Percentiles rank a stretch among this genome's conserved stretches.
Evolutionary conservation across 2,329 filamentous ascomycete species (phyloP).

Genomic region (Akanthomyces lecanii): DNA sequence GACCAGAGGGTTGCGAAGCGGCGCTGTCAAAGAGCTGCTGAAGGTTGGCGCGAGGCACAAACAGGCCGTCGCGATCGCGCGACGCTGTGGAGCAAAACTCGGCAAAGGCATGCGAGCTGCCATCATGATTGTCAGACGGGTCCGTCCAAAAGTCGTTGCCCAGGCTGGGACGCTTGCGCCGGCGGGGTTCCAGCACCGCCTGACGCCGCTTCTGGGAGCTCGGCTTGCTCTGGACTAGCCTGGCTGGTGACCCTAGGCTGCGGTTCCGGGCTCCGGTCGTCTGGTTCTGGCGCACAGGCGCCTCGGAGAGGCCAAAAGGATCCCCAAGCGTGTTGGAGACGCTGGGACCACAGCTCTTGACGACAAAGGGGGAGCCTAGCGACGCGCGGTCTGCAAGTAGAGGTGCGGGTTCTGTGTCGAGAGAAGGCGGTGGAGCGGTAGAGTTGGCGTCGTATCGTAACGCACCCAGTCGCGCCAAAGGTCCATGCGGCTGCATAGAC

Average conservation of each 20-base stretch:
- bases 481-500: constrained; percentile 59
- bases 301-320: constrained; percentile 29
- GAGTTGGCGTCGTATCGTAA: constrained; percentile 19
- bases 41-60: constrained; percentile 40
- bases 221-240: constrained; percentile 46
- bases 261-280: constrained; percentile 46
- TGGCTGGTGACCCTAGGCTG: constrained; percentile 50
- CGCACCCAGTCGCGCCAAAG: constrained; percentile 54
- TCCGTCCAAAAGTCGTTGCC: constrained; percentile 51
- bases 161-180: constrained; percentile 50
- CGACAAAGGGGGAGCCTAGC: constrained; percentile 52
- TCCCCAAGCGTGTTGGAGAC: constrained; percentile 48
- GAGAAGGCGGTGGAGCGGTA: constrained; percentile 20
- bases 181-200: constrained; percentile 42
- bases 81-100: constrained; percentile 34
- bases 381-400: constrained; percentile 30
- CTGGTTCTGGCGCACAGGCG: constrained; percentile 40
- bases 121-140: constrained; percentile 30
- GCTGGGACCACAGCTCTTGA: constrained; percentile 59
- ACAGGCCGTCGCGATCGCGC: constrained; percentile 33
- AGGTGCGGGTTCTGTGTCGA: constrained; percentile 23
- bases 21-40: constrained; percentile 35
- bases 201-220: constrained; percentile 54
- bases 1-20: constrained; percentile 18
- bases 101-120: constrained; percentile 21